Percentiles rank a stretch among this genome's conserved stretches.
Conservation (phyloP, 495 filamentous ascomycete genomes). For the Talaromyces liani region DNA sequence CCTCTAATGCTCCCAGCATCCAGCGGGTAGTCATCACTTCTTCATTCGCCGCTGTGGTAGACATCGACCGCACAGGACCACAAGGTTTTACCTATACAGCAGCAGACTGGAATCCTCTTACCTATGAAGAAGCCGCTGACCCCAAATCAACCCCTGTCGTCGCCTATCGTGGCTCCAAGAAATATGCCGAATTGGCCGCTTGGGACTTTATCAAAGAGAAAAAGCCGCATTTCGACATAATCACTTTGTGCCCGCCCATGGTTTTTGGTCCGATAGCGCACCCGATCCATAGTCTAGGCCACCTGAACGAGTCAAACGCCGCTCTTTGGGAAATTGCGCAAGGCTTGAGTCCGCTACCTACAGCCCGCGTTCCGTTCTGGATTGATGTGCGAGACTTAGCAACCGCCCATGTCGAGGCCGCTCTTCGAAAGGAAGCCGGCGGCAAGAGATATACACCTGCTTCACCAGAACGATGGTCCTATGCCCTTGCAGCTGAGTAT, state of each 20-base stretch:
- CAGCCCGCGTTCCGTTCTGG: constrained; percentile 28
- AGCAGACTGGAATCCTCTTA: constrained; percentile 36
- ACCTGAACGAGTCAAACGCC: constrained; percentile 35
- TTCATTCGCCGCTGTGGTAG: constrained; percentile 6
- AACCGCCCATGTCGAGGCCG: constrained; percentile 31
- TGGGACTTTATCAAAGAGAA: neutral
- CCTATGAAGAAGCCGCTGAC: constrained; percentile 83
- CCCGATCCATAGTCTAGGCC: constrained; percentile 17
- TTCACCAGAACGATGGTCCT: constrained; percentile 30
- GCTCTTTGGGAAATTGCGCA: constrained; percentile 30
- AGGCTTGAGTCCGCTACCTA: constrained; percentile 21
- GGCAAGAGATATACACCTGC: constrained; percentile 29
- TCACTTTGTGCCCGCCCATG: constrained; percentile 17
- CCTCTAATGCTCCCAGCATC: neutral
- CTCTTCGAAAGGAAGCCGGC: constrained; percentile 22
- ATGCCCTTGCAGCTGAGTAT: constrained; percentile 28
- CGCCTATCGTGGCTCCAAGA: constrained; percentile 3
- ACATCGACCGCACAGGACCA: neutral
- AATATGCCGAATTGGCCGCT: neutral
- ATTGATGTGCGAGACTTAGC: constrained; percentile 40
- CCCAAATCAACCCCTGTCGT: constrained; percentile 21
- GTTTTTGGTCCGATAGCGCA: constrained; percentile 38
- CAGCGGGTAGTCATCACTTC: constrained; percentile 3
- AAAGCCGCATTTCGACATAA: neutral
- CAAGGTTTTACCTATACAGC: constrained; percentile 4